Evolutionary conservation across 805 yeast species (phyloP).

Genomic region (Yarrowia deformans): DNA sequence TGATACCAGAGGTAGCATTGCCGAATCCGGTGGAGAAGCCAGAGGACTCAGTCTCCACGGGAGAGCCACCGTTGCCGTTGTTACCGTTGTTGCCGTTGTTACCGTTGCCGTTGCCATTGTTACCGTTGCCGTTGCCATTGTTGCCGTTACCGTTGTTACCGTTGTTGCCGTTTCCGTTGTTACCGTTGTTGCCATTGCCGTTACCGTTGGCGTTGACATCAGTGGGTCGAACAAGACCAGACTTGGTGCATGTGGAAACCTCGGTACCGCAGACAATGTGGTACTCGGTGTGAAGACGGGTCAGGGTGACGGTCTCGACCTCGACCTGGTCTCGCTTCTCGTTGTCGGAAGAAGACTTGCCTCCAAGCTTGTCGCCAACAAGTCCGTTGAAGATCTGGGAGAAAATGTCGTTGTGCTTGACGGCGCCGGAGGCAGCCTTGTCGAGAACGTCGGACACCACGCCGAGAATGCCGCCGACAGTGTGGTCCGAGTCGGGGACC

Average conservation of each 20-base stretch:
- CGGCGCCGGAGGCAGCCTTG: constrained; percentile 22
- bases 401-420: constrained; percentile 20
- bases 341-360: background rate
- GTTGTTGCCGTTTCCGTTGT: background rate
- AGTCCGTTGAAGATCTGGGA: constrained; percentile 35
- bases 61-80: background rate
- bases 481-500: constrained; percentile 36
- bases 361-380: constrained; percentile 5
- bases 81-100: constrained; percentile 5
- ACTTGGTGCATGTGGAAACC: constrained; percentile 19
- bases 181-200: background rate
- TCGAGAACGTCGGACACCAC: constrained; percentile 28
- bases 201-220: too few species aligned
- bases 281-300: constrained; percentile 35
- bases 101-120: background rate
- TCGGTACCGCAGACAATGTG: constrained; percentile 13
- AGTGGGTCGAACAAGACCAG: background rate
- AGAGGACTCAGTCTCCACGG: background rate
- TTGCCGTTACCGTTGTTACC: constrained; percentile 4
- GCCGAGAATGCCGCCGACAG: constrained; percentile 34
- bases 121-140: background rate
- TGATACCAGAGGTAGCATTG: constrained; percentile 1
- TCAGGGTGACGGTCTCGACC: constrained; percentile 34
- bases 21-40: constrained; percentile 10
- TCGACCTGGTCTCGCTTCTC: constrained; percentile 34